Base-by-base conservation (phyloP, 2,329 filamentous ascomycete species). In the Diplocarpon mali region DNA sequence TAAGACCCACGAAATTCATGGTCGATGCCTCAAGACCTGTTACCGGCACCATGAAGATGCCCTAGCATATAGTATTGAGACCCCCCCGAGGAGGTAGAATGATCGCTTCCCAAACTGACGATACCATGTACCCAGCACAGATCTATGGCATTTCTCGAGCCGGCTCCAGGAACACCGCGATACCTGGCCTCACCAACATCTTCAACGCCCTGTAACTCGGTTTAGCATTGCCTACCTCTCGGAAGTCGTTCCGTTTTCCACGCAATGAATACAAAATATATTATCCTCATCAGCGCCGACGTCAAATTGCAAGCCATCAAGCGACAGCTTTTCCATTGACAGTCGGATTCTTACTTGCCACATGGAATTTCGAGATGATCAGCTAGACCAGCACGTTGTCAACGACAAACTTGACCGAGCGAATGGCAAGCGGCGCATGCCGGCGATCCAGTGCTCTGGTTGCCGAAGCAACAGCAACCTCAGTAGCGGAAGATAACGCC, bases 11-110 rank as follows among this genome's bases (percentile, higher is more conserved):
- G 54, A 85, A 85, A 0, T 77, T 68, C 0, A 82, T 63, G 0
- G 77, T 69, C 0, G 80, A 80, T 2, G 75, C 75, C 59, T 87
- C 80, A 0, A 85, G 65, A 0, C 80, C 71, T 48, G 77, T 72
- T 0, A 86, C 77, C 0, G 81, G 81, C 0, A 85, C 79, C 81
- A 86, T 87, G 27, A 86, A 66, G 1, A 86, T 65, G 0, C 81
- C 82, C 81, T 81, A 85, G 12, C 80, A 71, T 35, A 86, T 85
- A 0, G 80, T 85, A 44, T 74, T 82, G 64, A 87, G 1, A 3
- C 30, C 30, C 30, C 30, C 80, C 77, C 81, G 80, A 87, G 0
- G 81, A 79, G 0, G 80, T 85, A 0, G 80, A 76, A 58, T 86
- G 86, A 6, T 75, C 70, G 0, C 66, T 62, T 0, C 80, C 80